These are phyloP conservation scores for Zygosaccharomyces pseudobailii DNA, from an alignment of 1,139 yeast species.

Conservation along the genomic window DNA sequence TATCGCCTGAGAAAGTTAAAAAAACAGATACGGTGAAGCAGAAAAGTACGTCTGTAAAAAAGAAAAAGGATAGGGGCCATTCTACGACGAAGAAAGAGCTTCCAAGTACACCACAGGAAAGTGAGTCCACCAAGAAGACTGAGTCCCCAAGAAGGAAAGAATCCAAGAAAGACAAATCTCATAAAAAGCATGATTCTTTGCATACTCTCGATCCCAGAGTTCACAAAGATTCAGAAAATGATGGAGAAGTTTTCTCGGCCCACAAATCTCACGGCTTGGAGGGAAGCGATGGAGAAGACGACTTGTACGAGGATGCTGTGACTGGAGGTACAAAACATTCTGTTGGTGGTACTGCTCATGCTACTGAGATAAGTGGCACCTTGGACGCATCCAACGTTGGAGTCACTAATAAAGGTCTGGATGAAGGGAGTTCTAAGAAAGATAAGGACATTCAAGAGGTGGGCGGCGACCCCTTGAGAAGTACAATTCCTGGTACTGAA, in stretches of 20 bases:
- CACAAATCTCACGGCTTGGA: neutral
- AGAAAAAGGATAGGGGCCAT: neutral
- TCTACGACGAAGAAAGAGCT: neutral
- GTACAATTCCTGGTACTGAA: neutral
- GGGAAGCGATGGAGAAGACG: neutral
- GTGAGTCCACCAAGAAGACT: neutral
- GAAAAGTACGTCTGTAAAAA: neutral
- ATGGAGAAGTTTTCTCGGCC: neutral
- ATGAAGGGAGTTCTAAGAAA: neutral
- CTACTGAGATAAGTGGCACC: neutral
- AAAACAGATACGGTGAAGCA: neutral
- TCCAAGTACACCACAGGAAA: neutral
- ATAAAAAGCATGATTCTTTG: neutral
- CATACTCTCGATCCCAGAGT: conserved; percentile 1
- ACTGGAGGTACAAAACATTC: neutral
- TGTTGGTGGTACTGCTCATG: neutral
- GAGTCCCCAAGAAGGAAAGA: neutral
- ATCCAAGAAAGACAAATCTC: neutral
- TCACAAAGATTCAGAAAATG: neutral
- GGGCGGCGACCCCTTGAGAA: neutral
- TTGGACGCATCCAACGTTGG: neutral
- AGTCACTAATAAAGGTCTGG: neutral
- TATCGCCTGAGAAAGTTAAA: neutral
- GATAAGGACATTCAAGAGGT: too few species aligned
- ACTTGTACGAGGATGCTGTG: neutral